These are phyloP conservation scores for Alloteropsis angusta DNA, from an alignment of 202 grass and related monocot species.

Conservation along the genomic window DNA sequence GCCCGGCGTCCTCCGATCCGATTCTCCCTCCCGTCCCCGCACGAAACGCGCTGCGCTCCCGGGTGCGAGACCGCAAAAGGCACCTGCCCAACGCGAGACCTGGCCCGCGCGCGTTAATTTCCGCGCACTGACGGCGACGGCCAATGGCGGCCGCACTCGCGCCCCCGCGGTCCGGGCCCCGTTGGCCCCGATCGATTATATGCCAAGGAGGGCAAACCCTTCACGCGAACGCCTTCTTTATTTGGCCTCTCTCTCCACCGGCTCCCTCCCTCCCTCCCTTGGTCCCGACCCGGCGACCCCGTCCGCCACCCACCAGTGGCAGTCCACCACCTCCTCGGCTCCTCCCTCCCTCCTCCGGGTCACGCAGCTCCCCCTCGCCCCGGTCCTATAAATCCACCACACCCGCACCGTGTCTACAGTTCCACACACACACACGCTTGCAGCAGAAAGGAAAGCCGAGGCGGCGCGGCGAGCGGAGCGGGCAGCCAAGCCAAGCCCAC, in stretches of 20 bases:
- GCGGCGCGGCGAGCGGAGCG: not conserved
- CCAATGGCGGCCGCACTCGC: not conserved
- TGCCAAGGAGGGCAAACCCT: slow-evolving; percentile 21
- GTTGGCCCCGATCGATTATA: not conserved
- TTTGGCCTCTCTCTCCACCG: not conserved
- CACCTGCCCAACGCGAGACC: not conserved
- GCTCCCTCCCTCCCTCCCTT: no score
- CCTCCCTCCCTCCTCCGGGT: not conserved
- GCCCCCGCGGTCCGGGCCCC: not conserved
- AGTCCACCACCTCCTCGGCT: no score
- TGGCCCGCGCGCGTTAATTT: not conserved
- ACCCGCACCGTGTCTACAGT: not conserved
- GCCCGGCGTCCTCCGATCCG: no score
- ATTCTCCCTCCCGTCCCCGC: no score
- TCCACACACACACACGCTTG: not conserved
- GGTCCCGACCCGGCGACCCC: not conserved
- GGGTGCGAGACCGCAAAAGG: no score
- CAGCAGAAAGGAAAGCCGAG: slow-evolving; percentile 25
- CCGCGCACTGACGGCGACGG: slow-evolving; percentile 19
- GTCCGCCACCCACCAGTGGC: not conserved
- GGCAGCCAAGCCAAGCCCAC: not conserved
- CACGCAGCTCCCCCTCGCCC: not conserved
- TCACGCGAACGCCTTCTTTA: slow-evolving; percentile 17
- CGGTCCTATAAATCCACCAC: not conserved
- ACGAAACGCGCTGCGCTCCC: no score